Evolutionary conservation across 2,329 filamentous ascomycete species (phyloP).

Genomic region (Diaporthe nobilis): DNA sequence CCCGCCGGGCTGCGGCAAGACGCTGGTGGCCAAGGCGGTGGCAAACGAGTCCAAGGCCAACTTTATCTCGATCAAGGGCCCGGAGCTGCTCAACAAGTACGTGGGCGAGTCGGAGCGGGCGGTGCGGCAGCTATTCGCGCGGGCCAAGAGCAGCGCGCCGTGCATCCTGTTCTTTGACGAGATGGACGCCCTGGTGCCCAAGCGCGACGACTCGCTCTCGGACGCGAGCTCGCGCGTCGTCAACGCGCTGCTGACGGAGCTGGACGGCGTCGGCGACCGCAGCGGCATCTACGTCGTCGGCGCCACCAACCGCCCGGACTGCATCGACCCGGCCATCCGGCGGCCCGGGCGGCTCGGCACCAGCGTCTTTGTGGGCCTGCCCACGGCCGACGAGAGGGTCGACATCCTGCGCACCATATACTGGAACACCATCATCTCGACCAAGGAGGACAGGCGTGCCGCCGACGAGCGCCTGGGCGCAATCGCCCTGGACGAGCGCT

Average conservation of each 20-base stretch:
- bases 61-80: constrained; percentile 98
- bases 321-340: constrained; percentile 96
- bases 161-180: constrained; percentile 99
- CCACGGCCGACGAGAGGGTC: constrained; percentile 80
- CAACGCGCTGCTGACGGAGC: constrained; percentile 93
- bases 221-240: constrained; percentile 92
- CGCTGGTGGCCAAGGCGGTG: constrained; percentile 93
- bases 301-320: constrained; percentile 94
- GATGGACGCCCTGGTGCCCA: constrained; percentile 91
- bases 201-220: constrained; percentile 78
- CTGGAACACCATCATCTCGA: constrained; percentile 65
- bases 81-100: constrained; percentile 96
- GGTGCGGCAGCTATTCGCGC: constrained; percentile 90
- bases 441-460: constrained; percentile 49
- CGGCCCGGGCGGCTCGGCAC: constrained; percentile 91
- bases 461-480: constrained; percentile 60
- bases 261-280: constrained; percentile 86
- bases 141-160: constrained; percentile 87
- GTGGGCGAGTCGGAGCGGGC: constrained; percentile 96
- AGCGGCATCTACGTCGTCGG: constrained; percentile 94
- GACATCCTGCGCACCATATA: constrained; percentile 85
- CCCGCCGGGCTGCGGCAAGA: constrained; percentile 96
- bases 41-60: constrained; percentile 96
- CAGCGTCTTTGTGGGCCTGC: constrained; percentile 90
- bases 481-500: constrained; percentile 77